Percentiles rank a stretch among this genome's conserved stretches.
Evolutionary conservation across 208 protist genomes (phyloP).

Genomic region (Leishmania tropica): DNA sequence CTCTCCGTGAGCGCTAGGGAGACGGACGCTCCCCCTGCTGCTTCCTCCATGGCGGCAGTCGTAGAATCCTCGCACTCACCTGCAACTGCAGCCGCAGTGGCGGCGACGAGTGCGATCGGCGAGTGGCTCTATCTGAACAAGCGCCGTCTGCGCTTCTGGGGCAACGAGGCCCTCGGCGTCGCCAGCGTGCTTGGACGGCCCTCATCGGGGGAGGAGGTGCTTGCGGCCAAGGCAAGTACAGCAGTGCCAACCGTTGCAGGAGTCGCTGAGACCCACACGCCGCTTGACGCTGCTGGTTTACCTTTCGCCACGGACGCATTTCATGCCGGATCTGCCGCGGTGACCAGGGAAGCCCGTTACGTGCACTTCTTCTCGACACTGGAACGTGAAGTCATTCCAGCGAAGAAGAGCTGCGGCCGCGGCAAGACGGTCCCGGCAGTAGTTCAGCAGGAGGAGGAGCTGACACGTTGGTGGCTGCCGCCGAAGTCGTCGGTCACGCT

Average conservation of each 20-base stretch:
- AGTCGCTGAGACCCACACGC: not conserved
- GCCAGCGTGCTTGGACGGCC: not conserved
- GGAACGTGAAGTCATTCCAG: constrained; percentile 54
- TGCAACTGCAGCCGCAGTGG: not conserved
- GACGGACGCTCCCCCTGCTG: not conserved
- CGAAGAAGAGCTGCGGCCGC: constrained; percentile 39
- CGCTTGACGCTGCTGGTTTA: not conserved
- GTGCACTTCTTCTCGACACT: constrained; percentile 83
- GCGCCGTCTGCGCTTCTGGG: constrained; percentile 19
- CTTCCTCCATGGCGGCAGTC: too few species aligned
- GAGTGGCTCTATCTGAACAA: constrained; percentile 43
- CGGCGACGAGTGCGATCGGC: constrained; percentile 22
- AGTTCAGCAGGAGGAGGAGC: constrained; percentile 51
- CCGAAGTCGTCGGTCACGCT: constrained; percentile 66
- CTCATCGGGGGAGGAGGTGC: not conserved
- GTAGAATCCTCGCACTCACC: not conserved
- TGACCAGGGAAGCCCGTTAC: constrained; percentile 17
- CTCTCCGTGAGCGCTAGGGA: not conserved
- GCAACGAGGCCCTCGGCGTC: not conserved
- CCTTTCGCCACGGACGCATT: not conserved
- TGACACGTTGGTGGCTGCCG: constrained; percentile 86
- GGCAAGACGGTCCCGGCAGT: constrained; percentile 32
- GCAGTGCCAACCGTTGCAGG: not conserved
- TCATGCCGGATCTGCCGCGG: not conserved
- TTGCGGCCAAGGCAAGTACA: not conserved